A percentile compares a stretch with the other conserved stretches of the same genome.
phyloP scores from a whole-genome alignment of 2,329 filamentous ascomycete genomes.

The Alternaria longipes region DNA sequence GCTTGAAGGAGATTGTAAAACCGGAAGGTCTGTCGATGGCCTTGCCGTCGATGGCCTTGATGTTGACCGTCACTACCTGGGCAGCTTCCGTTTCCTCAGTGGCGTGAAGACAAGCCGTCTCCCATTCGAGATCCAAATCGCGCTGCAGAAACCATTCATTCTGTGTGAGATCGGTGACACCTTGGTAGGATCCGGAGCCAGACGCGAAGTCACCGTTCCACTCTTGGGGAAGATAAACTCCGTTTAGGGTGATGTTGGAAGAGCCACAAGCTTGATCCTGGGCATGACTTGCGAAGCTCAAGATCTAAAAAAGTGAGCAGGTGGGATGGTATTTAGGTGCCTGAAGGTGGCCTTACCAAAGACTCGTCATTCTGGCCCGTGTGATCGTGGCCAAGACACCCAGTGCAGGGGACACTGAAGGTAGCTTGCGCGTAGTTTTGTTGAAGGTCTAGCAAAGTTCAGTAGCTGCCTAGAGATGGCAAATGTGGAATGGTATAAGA shows the following conservation, averaged over 20 bases:
- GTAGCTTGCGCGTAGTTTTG: constrained; percentile 52
- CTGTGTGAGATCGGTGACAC: constrained; percentile 40
- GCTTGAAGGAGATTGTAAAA: constrained; percentile 54
- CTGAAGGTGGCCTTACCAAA: constrained; percentile 51
- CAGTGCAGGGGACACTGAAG: constrained; percentile 54
- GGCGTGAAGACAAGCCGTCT: constrained; percentile 51
- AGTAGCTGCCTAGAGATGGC: constrained; percentile 48
- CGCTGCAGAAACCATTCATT: constrained; percentile 47
- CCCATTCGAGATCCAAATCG: constrained; percentile 51
- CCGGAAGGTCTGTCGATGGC: constrained; percentile 43
- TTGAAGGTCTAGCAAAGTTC: constrained; percentile 41
- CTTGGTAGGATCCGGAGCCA: constrained; percentile 46
- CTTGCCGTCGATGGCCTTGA: constrained; percentile 52
- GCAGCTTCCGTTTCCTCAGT: constrained; percentile 40
- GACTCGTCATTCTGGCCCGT: constrained; percentile 53
- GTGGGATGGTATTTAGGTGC: constrained; percentile 36
- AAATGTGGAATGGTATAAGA: constrained; percentile 30
- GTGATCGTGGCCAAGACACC: constrained; percentile 54
- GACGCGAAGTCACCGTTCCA: constrained; percentile 50
- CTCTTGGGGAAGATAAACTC: constrained; percentile 48
- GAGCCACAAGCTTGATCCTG: constrained; percentile 50
- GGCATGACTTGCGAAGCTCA: constrained; percentile 54
- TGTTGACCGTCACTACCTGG: constrained; percentile 52
- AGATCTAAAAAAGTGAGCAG: constrained; percentile 50
- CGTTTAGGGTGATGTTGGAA: constrained; percentile 56